phyloP scores from a whole-genome alignment of 768 basidiomycete species.

The Amanita inopinata region DNA sequence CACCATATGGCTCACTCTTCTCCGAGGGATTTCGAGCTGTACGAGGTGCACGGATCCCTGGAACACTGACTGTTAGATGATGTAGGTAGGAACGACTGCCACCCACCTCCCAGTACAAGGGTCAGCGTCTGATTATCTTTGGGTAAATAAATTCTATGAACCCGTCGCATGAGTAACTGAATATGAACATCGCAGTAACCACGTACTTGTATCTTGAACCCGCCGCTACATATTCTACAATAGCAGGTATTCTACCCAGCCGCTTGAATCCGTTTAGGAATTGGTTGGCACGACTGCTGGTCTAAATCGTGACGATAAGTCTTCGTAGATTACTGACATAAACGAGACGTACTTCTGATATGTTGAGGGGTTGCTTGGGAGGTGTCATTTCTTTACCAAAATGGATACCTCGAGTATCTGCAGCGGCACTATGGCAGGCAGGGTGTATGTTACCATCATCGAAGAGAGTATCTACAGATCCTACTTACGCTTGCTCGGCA shows the following conservation, averaged over 20 bases:
- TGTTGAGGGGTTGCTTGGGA: slow-evolving; percentile 77
- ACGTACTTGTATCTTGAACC: slow-evolving; percentile 97
- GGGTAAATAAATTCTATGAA: slow-evolving; percentile 61
- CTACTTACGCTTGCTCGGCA: slow-evolving; percentile 83
- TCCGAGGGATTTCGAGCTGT: slow-evolving; percentile 73
- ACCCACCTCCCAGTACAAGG: slow-evolving; percentile 74
- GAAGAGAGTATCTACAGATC: not conserved
- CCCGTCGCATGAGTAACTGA: slow-evolving; percentile 2
- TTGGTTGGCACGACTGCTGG: slow-evolving; percentile 64
- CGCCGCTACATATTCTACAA: slow-evolving; percentile 90
- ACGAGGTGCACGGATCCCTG: slow-evolving; percentile 86
- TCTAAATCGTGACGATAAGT: slow-evolving; percentile 27
- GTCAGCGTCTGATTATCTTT: slow-evolving; percentile 93
- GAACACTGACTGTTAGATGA: slow-evolving; percentile 2
- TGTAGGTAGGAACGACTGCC: not conserved
- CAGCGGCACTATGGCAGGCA: slow-evolving; percentile 45
- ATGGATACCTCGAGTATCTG: slow-evolving; percentile 79
- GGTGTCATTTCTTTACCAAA: slow-evolving; percentile 82
- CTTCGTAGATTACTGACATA: not conserved
- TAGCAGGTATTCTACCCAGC: slow-evolving; percentile 67
- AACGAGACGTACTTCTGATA: slow-evolving; percentile 64
- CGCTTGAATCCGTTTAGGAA: slow-evolving; percentile 92
- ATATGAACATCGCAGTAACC: slow-evolving; percentile 12
- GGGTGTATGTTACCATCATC: not conserved
- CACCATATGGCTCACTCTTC: slow-evolving; percentile 83